Conservation (phyloP, 1,284 basidiomycete species). For the Sporisorium graminicola region DNA sequence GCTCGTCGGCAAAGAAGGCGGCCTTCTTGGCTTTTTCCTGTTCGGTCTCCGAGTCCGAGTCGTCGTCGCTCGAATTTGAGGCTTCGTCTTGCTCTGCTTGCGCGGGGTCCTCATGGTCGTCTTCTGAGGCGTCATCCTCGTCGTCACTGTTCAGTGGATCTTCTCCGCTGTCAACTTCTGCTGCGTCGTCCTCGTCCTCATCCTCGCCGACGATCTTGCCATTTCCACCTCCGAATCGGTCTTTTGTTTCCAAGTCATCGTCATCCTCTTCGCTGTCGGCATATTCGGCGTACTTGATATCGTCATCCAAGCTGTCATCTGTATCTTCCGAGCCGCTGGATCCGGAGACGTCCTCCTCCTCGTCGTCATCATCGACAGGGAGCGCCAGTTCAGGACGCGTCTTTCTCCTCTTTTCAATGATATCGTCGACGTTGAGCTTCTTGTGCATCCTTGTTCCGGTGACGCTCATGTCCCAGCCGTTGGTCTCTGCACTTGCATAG, state of each 20-base stretch:
- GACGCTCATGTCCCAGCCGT: slow-evolving; percentile 63
- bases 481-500: slow-evolving; percentile 17
- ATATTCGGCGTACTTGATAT: slow-evolving; percentile 35
- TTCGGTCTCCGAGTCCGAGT: slow-evolving; percentile 56
- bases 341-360: slow-evolving; percentile 50
- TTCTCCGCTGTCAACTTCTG: slow-evolving; percentile 54
- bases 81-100: slow-evolving; percentile 23
- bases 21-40: slow-evolving; percentile 62
- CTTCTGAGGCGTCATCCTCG: slow-evolving; percentile 22
- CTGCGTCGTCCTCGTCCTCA: slow-evolving; percentile 67
- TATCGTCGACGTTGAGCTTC: slow-evolving; percentile 65
- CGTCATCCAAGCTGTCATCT: slow-evolving; percentile 45
- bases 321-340: slow-evolving; percentile 13
- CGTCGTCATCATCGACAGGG: slow-evolving; percentile 36
- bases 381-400: slow-evolving; percentile 28
- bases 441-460: slow-evolving; percentile 51
- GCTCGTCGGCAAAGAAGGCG: slow-evolving; percentile 65
- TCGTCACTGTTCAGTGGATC: slow-evolving; percentile 36
- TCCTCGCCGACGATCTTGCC: slow-evolving; percentile 62
- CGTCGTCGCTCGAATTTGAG: slow-evolving; percentile 39
- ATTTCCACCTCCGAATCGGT: slow-evolving; percentile 60
- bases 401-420: slow-evolving; percentile 64
- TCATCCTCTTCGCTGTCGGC: slow-evolving; percentile 73
- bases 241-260: slow-evolving; percentile 73
- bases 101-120: slow-evolving; percentile 65